Evolutionary conservation across 2,329 filamentous ascomycete species (phyloP), one percentile per base, ranked within the genome.

Genomic region (Fonsecaea multimorphosa): DNA sequence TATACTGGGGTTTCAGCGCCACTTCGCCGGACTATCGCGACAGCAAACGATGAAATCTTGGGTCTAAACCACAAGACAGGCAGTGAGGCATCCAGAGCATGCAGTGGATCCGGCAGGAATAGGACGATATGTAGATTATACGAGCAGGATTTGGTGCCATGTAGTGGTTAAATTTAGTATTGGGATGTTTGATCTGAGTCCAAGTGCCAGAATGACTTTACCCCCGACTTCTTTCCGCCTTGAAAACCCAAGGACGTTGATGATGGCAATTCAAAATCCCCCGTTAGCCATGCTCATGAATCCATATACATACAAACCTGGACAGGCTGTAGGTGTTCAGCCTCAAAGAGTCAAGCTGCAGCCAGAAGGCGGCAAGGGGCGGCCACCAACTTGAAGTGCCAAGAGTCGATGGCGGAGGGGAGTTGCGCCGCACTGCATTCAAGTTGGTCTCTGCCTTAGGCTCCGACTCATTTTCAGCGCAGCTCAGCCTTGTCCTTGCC

Each of bases 401-500:
- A 49, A 24, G 44, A 49, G n/a, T 9, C 12, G 44, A 49, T 4
- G 19, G 19, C 22, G 44, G 44, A 49, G 44, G 19, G 19, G 44
- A 49, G 44, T 44, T 19, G 38, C 38, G 3, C n/a, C n/a, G n/a
- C n/a, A n/a, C n/a, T n/a, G 44, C 44, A 46, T 46, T 12, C 29
- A 31, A 4, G 29, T 31, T 3, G 24, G 19, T 24, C 22, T 5
- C 44, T 24, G 40, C 40, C 40, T 46, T 6, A 24, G 36, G 55
- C 36, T n/a, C 11, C 1, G 27, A 5, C n/a, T 3, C 32, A 56
- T 29, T 58, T 49, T 24, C 52, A 32, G 54, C 32, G 32, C 54
- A 40, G n/a, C 32, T 51, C 36, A 62, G 59, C 51, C 49, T 62
- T 56, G 59, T 58, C 34, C 2, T 24, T 19, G 44, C 14, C 19